Evolutionary conservation across 1,139 yeast genomes (phyloP), one percentile per base, ranked within the genome.

Genomic region (Blastobotrys proliferans): DNA sequence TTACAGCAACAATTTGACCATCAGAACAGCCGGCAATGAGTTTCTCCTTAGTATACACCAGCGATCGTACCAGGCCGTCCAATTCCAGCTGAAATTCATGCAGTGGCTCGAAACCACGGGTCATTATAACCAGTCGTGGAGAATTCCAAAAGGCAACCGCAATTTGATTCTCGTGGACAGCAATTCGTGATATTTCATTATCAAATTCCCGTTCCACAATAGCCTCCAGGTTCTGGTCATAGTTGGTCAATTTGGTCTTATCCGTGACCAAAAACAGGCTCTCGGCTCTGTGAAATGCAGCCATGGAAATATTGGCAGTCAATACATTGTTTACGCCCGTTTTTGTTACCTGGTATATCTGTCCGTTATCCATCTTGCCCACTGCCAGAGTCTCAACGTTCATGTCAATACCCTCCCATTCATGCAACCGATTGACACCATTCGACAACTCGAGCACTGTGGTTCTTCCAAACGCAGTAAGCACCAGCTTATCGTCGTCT

Each of bases 141-240:
- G 27, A 28, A 21, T 18, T 18, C 40, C 40, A 37, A 26, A 37
- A 37, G 14, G 40, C 22, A 3, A 17, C 34, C 9, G 16, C 11
- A n/a, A 24, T 6, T 14, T 9, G 2, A 20, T 37, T 16, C 5
- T 14, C 13, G 6, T 19, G 4, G 4, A n/a, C 16, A 3, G 14
- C 26, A 2, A 37, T 29, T n/a, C 28, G 3, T 19, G 40, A 26
- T 4, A 37, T 14, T 29, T 37, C 40, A 10, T 8, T 10, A 5
- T 19, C 40, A 14, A 28, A 37, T 9, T 17, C 10, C 27, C 6
- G 13, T 9, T 6, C 32, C 4, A 9, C 28, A 25, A 6, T 20
- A 16, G 26, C 20, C 3, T 6, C 25, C 14, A 16, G 6, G 11
- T 32, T 19, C 3, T 6, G 5, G 26, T 38, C 41, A 9, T 18